phyloP scores from a whole-genome alignment of 2,329 filamentous ascomycete genomes.

The Fusarium sterilihyphosum region DNA sequence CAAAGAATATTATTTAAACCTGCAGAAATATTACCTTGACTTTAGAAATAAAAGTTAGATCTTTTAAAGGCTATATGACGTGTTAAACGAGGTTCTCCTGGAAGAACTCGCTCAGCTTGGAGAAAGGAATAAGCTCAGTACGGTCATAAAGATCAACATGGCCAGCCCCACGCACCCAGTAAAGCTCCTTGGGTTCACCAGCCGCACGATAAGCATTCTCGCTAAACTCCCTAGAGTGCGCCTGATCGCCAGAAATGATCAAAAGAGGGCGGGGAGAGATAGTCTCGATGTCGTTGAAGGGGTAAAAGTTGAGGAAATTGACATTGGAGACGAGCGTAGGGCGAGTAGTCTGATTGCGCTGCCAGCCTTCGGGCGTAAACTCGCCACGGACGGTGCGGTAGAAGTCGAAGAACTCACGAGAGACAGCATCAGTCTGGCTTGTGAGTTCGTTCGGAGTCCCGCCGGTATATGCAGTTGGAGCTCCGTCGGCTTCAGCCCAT shows the following conservation, averaged over 20 bases:
- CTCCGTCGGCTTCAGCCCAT: not conserved
- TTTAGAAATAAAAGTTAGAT: not conserved
- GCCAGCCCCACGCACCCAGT: not conserved
- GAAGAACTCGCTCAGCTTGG: not conserved
- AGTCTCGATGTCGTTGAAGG: not conserved
- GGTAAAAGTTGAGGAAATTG: not conserved
- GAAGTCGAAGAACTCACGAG: not conserved
- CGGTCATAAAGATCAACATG: not conserved
- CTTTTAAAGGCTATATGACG: accelerated
- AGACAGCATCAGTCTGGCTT: not conserved
- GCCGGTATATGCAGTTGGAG: accelerated
- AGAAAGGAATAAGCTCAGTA: not conserved
- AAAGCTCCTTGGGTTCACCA: not conserved
- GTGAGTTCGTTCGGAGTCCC: not conserved
- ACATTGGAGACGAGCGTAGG: not conserved
- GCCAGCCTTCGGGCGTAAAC: not conserved
- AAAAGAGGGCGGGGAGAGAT: not conserved
- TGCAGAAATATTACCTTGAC: not conserved
- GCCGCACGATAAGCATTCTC: not conserved
- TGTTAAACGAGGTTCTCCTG: not conserved
- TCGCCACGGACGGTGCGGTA: not conserved
- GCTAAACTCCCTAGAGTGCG: not conserved
- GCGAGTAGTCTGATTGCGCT: not conserved
- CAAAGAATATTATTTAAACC: not conserved
- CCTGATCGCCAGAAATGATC: not conserved